Evolutionary conservation across 768 basidiomycete genomes (phyloP).

Genomic region (Rhizopogon vulgaris): DNA sequence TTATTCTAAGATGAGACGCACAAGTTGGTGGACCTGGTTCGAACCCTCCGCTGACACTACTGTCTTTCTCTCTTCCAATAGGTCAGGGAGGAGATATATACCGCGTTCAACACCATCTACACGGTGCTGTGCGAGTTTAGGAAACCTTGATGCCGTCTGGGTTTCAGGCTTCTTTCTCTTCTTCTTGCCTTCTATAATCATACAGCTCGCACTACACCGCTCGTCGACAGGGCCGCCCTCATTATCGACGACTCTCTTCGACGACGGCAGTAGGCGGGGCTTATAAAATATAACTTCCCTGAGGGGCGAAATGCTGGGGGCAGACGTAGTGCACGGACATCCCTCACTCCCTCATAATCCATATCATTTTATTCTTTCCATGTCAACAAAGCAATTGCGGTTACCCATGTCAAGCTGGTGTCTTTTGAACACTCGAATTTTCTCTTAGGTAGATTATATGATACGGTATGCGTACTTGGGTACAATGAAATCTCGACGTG

Average conservation of each 20-base stretch:
- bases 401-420: neutral
- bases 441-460: neutral
- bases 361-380: neutral
- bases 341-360: constrained; percentile 22
- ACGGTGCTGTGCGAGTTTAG: constrained; percentile 95
- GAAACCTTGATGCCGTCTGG: constrained; percentile 52
- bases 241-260: constrained; percentile 1
- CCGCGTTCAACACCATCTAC: constrained; percentile 99
- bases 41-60: constrained; percentile 41
- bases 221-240: constrained; percentile 2
- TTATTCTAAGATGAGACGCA: constrained; percentile 24
- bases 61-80: constrained; percentile 35
- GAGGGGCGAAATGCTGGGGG: constrained; percentile 23
- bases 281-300: constrained; percentile 20
- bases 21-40: constrained; percentile 43
- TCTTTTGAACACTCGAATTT: neutral
- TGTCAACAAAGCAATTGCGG: neutral
- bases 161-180: neutral
- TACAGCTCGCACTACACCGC: neutral
- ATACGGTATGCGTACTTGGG: neutral
- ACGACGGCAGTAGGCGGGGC: constrained; percentile 1
- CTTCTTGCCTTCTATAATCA: neutral
- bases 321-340: constrained; percentile 33
- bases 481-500: neutral
- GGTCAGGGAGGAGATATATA: constrained; percentile 99